A percentile compares a stretch with the other conserved stretches of the same genome.
Evolutionary conservation across 305 asterid species (phyloP).

Genomic region (Fraxinus greggii): DNA sequence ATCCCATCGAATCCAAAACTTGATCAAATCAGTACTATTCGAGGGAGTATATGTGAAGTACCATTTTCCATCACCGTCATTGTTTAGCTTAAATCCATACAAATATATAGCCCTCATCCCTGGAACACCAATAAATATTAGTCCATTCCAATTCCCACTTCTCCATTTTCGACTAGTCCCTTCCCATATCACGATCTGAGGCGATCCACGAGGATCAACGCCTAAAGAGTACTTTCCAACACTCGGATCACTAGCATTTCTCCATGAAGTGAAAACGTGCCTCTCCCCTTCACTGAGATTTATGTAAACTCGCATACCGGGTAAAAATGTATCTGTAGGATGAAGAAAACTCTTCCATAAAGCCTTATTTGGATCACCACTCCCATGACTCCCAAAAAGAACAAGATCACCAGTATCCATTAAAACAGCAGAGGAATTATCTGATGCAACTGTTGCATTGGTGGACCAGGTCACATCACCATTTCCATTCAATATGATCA

Average conservation of each 20-base stretch:
- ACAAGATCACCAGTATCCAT: slow-evolving; percentile 52
- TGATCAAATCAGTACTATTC: slow-evolving; percentile 28
- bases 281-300: slow-evolving; percentile 22
- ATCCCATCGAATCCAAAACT: slow-evolving; percentile 41
- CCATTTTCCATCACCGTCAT: slow-evolving; percentile 20
- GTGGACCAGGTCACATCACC: slow-evolving; percentile 43
- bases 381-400: not conserved
- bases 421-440: slow-evolving; percentile 41
- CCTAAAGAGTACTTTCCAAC: slow-evolving; percentile 63
- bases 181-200: slow-evolving; percentile 76
- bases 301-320: slow-evolving; percentile 46
- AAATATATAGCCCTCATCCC: slow-evolving; percentile 28
- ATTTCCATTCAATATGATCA: slow-evolving; percentile 35
- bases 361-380: not conserved
- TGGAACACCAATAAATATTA: slow-evolving; percentile 48
- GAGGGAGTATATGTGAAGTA: slow-evolving; percentile 39
- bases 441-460: slow-evolving; percentile 25
- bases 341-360: slow-evolving; percentile 55
- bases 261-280: slow-evolving; percentile 58
- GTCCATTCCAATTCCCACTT: slow-evolving; percentile 68
- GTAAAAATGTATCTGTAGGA: slow-evolving; percentile 67
- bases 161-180: slow-evolving; percentile 66
- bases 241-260: slow-evolving; percentile 52
- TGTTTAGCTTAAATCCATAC: slow-evolving; percentile 47
- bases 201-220: slow-evolving; percentile 62